Evolutionary conservation across 257 asterid genomes (phyloP), one percentile per base, ranked within the genome.

Genomic region (Nicotiana obtusifolia): DNA sequence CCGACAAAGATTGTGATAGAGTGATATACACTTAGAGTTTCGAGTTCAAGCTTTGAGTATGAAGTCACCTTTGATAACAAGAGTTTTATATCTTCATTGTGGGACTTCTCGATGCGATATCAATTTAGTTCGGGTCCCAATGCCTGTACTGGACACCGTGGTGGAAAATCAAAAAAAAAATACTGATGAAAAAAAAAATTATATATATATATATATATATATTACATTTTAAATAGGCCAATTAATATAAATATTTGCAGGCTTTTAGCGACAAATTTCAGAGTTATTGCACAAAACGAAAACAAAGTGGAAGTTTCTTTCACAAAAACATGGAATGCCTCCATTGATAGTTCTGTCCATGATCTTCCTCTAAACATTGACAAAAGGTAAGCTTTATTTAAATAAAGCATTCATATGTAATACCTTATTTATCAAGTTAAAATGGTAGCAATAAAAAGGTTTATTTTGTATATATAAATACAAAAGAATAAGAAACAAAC

Each of bases 341-440:
- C 87, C 35, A 81, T 2, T 26, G 3, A 3, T 15, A 78, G 53
- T 69, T 15, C 60, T 54, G 89, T 87, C 59, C 78, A 85, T 62
- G 84, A 80, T 61, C 69, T 85, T 52, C 94, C 95, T 2, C 37
- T 92, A 28, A 92, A 87, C 86, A 78, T 90, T 19, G 95, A 92
- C 86, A 91, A 91, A 86, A 87, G 97, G 94, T 89, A 67, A 9
- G 3, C 4, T 33, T 14, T 30, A 19, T 41, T 33, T 78, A n/a
- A 30, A 33, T 10, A 56, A 6, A 77, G 2, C 16, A 56, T 57
- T 11, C 6, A 7, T 31, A 35, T 6, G 24, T 17, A 10, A 2
- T 37, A 5, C 8, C 17, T 17, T 14, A 79, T 35, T 15, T 7
- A 35, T 57, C 8, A 19, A 33, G 7, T 15, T 53, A 11, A 53